Conservation (phyloP, 2,329 filamentous ascomycete species). For the Curvularia eragrostidis region DNA sequence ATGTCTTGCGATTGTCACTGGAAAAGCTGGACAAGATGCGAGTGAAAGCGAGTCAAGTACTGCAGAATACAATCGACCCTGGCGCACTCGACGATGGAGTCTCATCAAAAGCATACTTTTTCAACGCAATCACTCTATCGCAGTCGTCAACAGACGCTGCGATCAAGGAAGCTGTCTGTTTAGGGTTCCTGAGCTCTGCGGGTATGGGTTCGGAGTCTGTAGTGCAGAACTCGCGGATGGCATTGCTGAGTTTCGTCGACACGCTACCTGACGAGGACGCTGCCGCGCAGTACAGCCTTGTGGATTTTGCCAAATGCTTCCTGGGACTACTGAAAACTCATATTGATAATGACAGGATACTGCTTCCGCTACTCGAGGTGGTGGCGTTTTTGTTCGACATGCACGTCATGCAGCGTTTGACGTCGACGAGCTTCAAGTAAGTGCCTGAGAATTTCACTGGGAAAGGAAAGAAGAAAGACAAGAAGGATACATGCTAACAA, state of each 20-base stretch:
- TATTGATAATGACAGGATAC: slow-evolving; percentile 68
- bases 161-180: slow-evolving; percentile 58
- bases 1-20: slow-evolving; percentile 72
- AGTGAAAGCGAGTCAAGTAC: slow-evolving; percentile 36
- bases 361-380: slow-evolving; percentile 78
- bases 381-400: slow-evolving; percentile 70
- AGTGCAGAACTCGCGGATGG: slow-evolving; percentile 71
- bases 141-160: slow-evolving; percentile 14
- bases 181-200: slow-evolving; percentile 74
- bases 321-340: slow-evolving; percentile 39
- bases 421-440: slow-evolving; percentile 53
- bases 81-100: slow-evolving; percentile 45
- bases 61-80: slow-evolving; percentile 14
- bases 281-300: slow-evolving; percentile 28
- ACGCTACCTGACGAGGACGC: slow-evolving; percentile 25
- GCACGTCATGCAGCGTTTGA: slow-evolving; percentile 52
- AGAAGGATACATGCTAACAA: slow-evolving; percentile 3
- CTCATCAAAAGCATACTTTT: slow-evolving; percentile 68
- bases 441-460: neutral
- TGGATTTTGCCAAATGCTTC: slow-evolving; percentile 36
- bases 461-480: too few relatives aligned
- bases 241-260: slow-evolving; percentile 60
- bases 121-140: slow-evolving; percentile 55
- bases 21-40: slow-evolving; percentile 93
- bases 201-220: slow-evolving; percentile 80